These are phyloP conservation scores for Salvia rosmarinus DNA, from an alignment of 257 asterid genomes.

Conservation along the genomic window DNA sequence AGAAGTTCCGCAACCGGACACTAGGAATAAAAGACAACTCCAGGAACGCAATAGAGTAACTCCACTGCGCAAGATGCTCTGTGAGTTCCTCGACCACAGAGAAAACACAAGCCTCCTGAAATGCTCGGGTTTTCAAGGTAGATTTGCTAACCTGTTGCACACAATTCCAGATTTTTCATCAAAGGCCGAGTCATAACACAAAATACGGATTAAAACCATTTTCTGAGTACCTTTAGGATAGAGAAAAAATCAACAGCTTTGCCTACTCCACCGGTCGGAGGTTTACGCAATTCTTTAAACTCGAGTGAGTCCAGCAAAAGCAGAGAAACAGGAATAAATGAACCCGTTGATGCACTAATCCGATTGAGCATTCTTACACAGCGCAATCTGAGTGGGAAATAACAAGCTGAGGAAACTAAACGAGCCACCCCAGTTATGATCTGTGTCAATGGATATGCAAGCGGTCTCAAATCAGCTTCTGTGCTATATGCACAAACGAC, in stretches of 20 bases:
- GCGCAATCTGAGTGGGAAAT: conserved; percentile 88
- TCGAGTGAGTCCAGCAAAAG: conserved; percentile 88
- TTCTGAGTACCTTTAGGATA: conserved; percentile 61
- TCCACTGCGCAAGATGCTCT: conserved; percentile 94
- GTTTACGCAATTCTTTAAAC: conserved; percentile 82
- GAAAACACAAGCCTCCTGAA: conserved; percentile 88
- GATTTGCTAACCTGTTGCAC: conserved; percentile 73
- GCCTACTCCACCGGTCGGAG: conserved; percentile 94
- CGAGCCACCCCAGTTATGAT: conserved; percentile 90
- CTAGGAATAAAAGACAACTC: conserved; percentile 82
- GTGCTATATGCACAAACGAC: conserved; percentile 77
- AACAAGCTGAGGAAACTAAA: conserved; percentile 84
- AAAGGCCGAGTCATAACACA: neutral
- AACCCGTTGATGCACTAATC: conserved; percentile 75
- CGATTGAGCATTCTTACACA: conserved; percentile 92
- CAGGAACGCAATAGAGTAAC: conserved; percentile 77
- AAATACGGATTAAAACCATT: conserved; percentile 19
- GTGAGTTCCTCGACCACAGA: conserved; percentile 85
- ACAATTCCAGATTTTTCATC: conserved; percentile 28
- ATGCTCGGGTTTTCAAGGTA: conserved; percentile 78
- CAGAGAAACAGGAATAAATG: conserved; percentile 80
- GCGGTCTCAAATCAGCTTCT: conserved; percentile 76
- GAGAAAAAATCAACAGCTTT: conserved; percentile 77
- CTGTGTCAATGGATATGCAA: conserved; percentile 90
- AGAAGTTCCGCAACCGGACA: conserved; percentile 70